A percentile compares a stretch with the other conserved stretches of the same genome.
Conservation (phyloP, 164 flowering plant species). For the Saururus chinensis region DNA sequence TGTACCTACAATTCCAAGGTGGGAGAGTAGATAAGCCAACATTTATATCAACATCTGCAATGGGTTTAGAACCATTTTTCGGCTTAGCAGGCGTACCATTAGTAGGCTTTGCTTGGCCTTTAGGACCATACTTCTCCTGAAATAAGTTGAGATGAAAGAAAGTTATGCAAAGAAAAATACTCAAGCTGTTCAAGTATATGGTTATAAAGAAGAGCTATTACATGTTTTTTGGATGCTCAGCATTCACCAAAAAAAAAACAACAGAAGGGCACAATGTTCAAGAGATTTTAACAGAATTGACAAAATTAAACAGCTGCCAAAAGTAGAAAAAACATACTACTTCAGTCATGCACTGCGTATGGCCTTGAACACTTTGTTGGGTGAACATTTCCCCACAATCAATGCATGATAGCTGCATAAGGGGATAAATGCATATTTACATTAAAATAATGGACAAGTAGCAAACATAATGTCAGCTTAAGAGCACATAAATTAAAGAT, state of each 20-base stretch:
- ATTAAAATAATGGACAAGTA: not conserved
- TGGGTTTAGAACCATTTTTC: constrained; percentile 37
- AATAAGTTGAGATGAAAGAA: constrained; percentile 1
- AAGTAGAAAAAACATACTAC: constrained; percentile 34
- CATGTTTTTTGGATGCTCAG: not conserved
- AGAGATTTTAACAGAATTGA: not conserved
- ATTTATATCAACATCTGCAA: constrained; percentile 66
- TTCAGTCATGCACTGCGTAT: constrained; percentile 82
- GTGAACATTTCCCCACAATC: constrained; percentile 79
- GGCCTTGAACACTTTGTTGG: constrained; percentile 65
- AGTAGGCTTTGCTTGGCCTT: constrained; percentile 54
- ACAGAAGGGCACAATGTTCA: not conserved
- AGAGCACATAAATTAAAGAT: not conserved
- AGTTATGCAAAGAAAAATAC: not conserved
- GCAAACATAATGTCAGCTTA: not conserved
- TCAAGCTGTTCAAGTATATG: not conserved
- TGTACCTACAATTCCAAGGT: constrained; percentile 94
- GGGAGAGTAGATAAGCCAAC: constrained; percentile 80
- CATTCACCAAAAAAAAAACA: not conserved
- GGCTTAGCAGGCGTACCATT: constrained; percentile 38
- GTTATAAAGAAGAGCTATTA: not conserved
- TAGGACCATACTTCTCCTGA: constrained; percentile 98
- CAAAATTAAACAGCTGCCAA: not conserved
- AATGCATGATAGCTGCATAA: constrained; percentile 78
- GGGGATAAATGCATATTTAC: not conserved